A percentile compares a stretch with the other conserved stretches of the same genome.
These are phyloP conservation scores for Cystobasidium tubakii DNA, from an alignment of 768 basidiomycete species.

Conservation along the genomic window DNA sequence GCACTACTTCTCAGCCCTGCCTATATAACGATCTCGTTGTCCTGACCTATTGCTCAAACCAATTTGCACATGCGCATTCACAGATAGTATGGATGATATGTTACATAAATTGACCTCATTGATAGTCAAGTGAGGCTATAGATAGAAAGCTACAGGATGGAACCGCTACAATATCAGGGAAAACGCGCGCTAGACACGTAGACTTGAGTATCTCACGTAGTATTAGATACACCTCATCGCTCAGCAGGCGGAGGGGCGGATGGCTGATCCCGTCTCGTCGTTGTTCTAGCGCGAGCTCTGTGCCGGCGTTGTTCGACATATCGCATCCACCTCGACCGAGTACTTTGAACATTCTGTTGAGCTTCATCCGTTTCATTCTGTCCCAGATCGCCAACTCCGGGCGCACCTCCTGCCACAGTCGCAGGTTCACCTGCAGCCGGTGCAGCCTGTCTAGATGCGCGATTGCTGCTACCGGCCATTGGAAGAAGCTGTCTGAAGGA, in stretches of 20 bases:
- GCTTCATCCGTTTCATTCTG: not conserved
- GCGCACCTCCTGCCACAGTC: not conserved
- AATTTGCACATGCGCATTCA: too few relatives aligned
- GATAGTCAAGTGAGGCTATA: not conserved
- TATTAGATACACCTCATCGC: not conserved
- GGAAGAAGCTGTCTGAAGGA: not conserved
- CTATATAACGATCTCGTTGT: too few relatives aligned
- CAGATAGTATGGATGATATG: too few relatives aligned
- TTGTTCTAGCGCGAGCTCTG: constrained; percentile 4
- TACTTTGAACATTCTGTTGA: not conserved
- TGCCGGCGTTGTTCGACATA: constrained; percentile 28
- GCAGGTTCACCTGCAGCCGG: not conserved
- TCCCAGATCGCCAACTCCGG: not conserved
- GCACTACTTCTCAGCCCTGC: too few relatives aligned
- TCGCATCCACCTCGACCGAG: constrained; percentile 12
- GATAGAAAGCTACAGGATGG: not conserved
- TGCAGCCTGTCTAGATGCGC: not conserved
- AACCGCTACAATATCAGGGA: too few relatives aligned
- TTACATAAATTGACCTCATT: too few relatives aligned
- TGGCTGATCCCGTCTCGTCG: not conserved
- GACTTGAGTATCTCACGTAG: not conserved
- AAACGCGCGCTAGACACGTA: too few relatives aligned
- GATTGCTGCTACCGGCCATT: not conserved
- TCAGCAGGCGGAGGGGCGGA: not conserved
- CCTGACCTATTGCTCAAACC: too few relatives aligned